Conservation (phyloP, 2,329 filamentous ascomycete genomes). For the Penicillium sp. region DNA sequence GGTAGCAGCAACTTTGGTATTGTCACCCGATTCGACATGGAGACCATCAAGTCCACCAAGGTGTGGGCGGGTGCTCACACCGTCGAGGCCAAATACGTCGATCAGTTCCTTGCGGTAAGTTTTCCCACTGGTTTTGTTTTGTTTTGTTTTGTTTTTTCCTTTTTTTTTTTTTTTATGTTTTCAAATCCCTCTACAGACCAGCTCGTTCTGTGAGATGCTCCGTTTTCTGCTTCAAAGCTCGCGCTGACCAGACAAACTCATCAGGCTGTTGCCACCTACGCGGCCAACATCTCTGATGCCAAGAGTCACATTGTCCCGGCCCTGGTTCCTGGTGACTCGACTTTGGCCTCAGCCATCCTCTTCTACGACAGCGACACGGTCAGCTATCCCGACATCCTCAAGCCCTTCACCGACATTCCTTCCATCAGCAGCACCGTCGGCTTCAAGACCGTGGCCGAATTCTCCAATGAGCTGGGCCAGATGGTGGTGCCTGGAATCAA, state of each 20-base stretch:
- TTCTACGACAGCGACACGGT: conserved; percentile 33
- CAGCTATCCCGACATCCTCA: conserved; percentile 29
- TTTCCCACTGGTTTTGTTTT: not conserved
- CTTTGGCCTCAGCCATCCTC: conserved; percentile 32
- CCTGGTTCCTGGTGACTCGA: conserved; percentile 21
- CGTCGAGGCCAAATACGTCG: conserved; percentile 21
- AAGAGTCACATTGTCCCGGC: conserved; percentile 29
- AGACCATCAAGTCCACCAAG: conserved; percentile 24
- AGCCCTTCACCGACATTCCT: conserved; percentile 33
- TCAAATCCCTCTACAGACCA: too few species aligned
- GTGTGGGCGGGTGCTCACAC: conserved; percentile 32
- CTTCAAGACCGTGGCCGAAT: conserved; percentile 34
- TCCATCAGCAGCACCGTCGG: conserved; percentile 28
- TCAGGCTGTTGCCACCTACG: conserved; percentile 23
- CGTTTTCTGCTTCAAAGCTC: too few species aligned
- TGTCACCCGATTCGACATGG: conserved; percentile 38
- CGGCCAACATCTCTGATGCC: conserved; percentile 25
- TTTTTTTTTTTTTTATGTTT: too few species aligned
- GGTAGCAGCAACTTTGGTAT: conserved; percentile 42
- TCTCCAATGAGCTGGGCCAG: conserved; percentile 27
- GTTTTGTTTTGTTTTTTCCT: not conserved
- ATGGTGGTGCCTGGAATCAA: conserved; percentile 32
- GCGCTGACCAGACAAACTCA: too few species aligned
- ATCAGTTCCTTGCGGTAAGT: conserved; percentile 21
- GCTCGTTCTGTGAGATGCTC: too few species aligned